Conservation (phyloP, 805 yeast genomes). For the Wickerhamiella cacticola region DNA sequence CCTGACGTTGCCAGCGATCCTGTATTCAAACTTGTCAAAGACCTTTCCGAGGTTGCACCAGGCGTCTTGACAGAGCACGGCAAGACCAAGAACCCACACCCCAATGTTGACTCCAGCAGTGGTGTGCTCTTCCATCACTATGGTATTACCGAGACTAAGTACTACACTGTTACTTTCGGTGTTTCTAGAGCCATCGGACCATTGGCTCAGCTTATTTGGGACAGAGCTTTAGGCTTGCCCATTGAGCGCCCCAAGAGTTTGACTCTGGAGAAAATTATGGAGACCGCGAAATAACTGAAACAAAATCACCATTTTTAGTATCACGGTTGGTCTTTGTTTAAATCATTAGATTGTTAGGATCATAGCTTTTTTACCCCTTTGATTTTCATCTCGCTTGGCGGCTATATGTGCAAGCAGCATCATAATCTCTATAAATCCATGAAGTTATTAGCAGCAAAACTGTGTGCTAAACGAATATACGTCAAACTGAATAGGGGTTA, state of each 20-base stretch:
- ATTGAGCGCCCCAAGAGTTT: constrained; percentile 67
- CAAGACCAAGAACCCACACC: constrained; percentile 76
- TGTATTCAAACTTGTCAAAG: constrained; percentile 53
- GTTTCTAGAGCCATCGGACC: constrained; percentile 75
- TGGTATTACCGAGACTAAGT: constrained; percentile 59
- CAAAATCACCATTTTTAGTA: neutral
- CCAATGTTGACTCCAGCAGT: constrained; percentile 70
- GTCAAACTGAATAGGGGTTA: too few relatives aligned
- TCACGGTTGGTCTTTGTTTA: too few relatives aligned
- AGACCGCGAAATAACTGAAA: constrained; percentile 17
- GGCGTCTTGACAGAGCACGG: constrained; percentile 65
- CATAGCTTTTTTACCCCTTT: too few relatives aligned
- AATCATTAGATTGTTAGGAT: too few relatives aligned
- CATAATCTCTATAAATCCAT: too few relatives aligned
- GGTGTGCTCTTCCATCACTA: constrained; percentile 72
- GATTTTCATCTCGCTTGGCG: too few relatives aligned
- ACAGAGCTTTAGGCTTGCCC: constrained; percentile 63
- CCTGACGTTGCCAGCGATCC: constrained; percentile 48
- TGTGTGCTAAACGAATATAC: too few relatives aligned
- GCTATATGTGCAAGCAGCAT: too few relatives aligned
- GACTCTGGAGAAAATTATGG: constrained; percentile 33
- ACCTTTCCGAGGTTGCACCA: constrained; percentile 60
- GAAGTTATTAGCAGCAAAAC: too few relatives aligned
- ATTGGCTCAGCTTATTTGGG: constrained; percentile 66
- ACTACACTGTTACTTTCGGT: constrained; percentile 73